phyloP scores from a whole-genome alignment of 129 eudicot species.

The Arctium lappa region DNA sequence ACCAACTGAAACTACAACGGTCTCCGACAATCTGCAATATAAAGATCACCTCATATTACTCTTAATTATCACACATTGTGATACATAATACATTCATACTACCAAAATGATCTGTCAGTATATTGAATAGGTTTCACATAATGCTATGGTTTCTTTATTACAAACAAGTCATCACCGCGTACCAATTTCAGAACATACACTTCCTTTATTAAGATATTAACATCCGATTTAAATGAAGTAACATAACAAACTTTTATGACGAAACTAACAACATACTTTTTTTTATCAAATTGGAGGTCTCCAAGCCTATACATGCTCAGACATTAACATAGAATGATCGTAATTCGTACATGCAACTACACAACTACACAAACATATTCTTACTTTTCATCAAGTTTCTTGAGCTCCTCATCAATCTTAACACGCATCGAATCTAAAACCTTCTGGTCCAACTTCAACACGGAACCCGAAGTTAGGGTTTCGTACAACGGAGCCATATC shows the following conservation, averaged over 20 bases:
- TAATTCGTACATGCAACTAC: not conserved
- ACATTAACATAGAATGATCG: not conserved
- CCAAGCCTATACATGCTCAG: no score
- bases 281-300: not conserved
- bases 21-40: not conserved
- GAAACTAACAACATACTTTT: not conserved
- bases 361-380: slow-evolving; percentile 7
- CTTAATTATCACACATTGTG: not conserved
- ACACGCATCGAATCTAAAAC: slow-evolving; percentile 56
- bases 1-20: no score
- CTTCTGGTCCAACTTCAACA: slow-evolving; percentile 55
- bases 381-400: slow-evolving; percentile 67
- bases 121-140: not conserved
- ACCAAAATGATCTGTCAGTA: not conserved
- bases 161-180: not conserved
- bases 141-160: not conserved
- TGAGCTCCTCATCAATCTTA: slow-evolving; percentile 49
- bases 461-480: slow-evolving; percentile 36
- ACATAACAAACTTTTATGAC: not conserved
- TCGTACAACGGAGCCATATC: slow-evolving; percentile 64
- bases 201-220: not conserved
- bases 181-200: not conserved
- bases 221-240: not conserved
- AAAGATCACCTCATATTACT: not conserved
- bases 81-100: not conserved